These are phyloP conservation scores for Apiospora arundinis DNA, from an alignment of 2,329 filamentous ascomycete genomes.

Conservation along the genomic window DNA sequence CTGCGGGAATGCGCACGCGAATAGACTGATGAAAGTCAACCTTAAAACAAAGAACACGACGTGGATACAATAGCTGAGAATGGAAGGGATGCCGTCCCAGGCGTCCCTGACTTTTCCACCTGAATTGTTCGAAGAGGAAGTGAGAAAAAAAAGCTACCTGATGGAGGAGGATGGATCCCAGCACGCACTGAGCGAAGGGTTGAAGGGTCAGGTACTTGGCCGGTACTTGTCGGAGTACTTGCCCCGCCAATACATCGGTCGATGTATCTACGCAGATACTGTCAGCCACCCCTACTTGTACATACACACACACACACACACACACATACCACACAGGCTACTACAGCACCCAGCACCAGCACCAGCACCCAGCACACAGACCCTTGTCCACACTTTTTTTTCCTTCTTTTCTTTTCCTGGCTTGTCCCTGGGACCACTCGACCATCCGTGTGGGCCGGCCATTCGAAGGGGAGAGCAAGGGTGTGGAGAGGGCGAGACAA, in stretches of 20 bases:
- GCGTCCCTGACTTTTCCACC: background rate
- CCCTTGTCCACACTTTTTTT: background rate
- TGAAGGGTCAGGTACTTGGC: background rate
- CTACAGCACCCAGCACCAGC: too few relatives aligned
- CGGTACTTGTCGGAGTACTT: background rate
- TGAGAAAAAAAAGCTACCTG: too few relatives aligned
- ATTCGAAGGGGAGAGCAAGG: slow-evolving; percentile 13
- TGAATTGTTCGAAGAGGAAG: too few relatives aligned
- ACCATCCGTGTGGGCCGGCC: background rate
- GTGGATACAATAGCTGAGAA: background rate
- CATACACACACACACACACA: too few relatives aligned
- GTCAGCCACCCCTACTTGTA: background rate
- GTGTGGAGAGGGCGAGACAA: slow-evolving; percentile 20
- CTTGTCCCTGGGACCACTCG: background rate
- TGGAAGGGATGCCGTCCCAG: background rate
- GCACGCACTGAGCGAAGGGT: too few relatives aligned
- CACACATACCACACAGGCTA: too few relatives aligned
- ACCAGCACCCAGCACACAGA: too few relatives aligned
- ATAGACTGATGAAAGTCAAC: background rate
- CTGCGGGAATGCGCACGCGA: background rate
- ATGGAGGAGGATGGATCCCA: too few relatives aligned
- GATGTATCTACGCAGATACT: background rate
- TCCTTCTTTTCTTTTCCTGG: background rate
- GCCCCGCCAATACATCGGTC: background rate
- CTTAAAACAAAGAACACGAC: slow-evolving; percentile 3